These are phyloP conservation scores for Neopestalotiopsis rosae DNA, from an alignment of 2,329 filamentous ascomycete genomes.

Conservation along the genomic window DNA sequence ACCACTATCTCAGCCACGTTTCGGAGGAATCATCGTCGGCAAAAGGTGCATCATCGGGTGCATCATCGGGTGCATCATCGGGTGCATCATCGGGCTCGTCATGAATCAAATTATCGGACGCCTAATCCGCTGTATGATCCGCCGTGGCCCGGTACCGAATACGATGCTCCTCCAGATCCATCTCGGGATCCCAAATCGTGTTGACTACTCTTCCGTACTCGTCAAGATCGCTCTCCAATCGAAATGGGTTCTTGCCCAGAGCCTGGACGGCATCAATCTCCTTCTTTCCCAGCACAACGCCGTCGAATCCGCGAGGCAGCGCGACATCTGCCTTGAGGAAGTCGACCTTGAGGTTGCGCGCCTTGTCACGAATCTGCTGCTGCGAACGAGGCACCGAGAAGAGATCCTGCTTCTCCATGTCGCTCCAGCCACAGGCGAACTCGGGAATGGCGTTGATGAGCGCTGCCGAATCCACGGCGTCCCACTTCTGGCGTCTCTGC, in stretches of 20 bases:
- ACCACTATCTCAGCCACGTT: neutral
- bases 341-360: conserved; percentile 61
- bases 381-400: conserved; percentile 55
- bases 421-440: conserved; percentile 44
- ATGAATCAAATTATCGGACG: neutral
- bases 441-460: conserved; percentile 49
- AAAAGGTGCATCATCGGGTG: too few species aligned
- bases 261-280: conserved; percentile 47
- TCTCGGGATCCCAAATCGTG: conserved; percentile 30
- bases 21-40: too few species aligned
- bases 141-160: neutral
- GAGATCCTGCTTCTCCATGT: conserved; percentile 39
- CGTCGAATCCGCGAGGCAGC: conserved; percentile 56
- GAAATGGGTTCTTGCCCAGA: conserved; percentile 54
- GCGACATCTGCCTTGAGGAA: conserved; percentile 49
- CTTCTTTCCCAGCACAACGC: conserved; percentile 55
- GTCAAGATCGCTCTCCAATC: conserved; percentile 53
- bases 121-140: neutral
- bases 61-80: too few species aligned
- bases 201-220: conserved; percentile 43
- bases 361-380: conserved; percentile 63
- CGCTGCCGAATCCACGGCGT: conserved; percentile 42
- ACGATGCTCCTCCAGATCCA: conserved; percentile 5
- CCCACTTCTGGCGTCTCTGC: conserved; percentile 47
- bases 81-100: too few species aligned